A percentile compares a stretch with the other conserved stretches of the same genome.
Conservation (phyloP, 2,329 filamentous ascomycete species). For the Fusarium devonianum region DNA sequence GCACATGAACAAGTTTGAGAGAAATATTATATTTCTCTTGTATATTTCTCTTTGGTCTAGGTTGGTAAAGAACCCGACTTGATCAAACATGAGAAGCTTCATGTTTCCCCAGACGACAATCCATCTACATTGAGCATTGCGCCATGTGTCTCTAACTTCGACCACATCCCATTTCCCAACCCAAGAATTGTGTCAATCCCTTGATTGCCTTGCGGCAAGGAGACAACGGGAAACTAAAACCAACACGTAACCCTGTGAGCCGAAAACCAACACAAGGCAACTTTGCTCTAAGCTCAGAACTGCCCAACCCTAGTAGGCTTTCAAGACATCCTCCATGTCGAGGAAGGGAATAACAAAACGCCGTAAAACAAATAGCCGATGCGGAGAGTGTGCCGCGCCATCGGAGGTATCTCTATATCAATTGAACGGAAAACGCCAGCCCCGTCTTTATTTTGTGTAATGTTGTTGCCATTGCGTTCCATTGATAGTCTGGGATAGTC, state of each 20-base stretch:
- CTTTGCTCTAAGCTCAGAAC: slow-evolving; percentile 30
- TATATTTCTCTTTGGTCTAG: slow-evolving; percentile 30
- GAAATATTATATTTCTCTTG: slow-evolving; percentile 14
- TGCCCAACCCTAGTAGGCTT: slow-evolving; percentile 22
- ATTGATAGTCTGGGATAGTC: slow-evolving; percentile 38
- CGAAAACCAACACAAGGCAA: slow-evolving; percentile 2
- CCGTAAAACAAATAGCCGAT: slow-evolving; percentile 29
- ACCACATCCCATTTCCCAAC: slow-evolving; percentile 22
- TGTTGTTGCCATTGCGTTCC: slow-evolving; percentile 38
- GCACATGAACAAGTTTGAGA: neutral
- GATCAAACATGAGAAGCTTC: slow-evolving; percentile 16
- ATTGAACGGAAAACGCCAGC: slow-evolving; percentile 42
- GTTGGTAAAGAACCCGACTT: slow-evolving; percentile 18
- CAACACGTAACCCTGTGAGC: slow-evolving; percentile 16
- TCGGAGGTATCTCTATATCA: slow-evolving; percentile 42
- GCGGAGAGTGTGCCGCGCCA: slow-evolving; percentile 32
- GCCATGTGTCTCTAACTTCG: slow-evolving; percentile 32
- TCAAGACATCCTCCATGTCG: slow-evolving; percentile 18
- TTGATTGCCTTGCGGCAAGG: slow-evolving; percentile 19
- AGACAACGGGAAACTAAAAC: slow-evolving; percentile 20
- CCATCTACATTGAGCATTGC: slow-evolving; percentile 36
- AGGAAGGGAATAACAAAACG: slow-evolving; percentile 19
- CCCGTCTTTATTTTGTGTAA: slow-evolving; percentile 32
- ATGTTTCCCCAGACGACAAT: slow-evolving; percentile 26
- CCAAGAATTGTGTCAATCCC: slow-evolving; percentile 29